Conservation (phyloP, 2,329 filamentous ascomycete genomes). For the Coniella vitis region DNA sequence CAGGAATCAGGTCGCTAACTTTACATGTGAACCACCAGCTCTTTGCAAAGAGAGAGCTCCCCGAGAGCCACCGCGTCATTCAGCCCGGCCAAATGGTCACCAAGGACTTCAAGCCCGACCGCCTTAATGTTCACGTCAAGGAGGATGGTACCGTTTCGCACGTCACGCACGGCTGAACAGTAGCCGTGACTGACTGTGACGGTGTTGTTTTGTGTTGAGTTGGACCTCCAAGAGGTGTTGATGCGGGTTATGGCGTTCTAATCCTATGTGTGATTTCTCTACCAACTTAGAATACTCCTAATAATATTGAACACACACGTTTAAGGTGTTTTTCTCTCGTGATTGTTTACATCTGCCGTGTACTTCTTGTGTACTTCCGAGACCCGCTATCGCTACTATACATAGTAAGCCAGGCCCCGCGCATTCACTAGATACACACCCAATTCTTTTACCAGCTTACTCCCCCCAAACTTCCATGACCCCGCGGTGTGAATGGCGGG, state of each 20-base stretch:
- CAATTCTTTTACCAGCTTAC: background rate
- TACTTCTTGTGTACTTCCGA: no score
- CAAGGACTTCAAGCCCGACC: constrained; percentile 45
- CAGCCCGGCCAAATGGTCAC: constrained; percentile 51
- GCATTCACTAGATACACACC: background rate
- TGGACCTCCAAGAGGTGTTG: no score
- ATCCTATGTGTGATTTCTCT: no score
- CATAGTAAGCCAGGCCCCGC: background rate
- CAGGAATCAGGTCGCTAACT: background rate
- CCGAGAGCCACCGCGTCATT: constrained; percentile 49
- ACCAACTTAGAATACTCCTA: no score
- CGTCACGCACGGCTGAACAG: constrained; percentile 50
- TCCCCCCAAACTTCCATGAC: constrained; percentile 15
- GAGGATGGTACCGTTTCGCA: constrained; percentile 56
- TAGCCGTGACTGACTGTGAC: no score
- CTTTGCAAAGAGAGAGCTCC: constrained; percentile 55
- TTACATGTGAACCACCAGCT: constrained; percentile 32
- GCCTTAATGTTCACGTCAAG: constrained; percentile 53
- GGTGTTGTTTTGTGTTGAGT: no score
- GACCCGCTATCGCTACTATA: background rate
- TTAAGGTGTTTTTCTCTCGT: no score
- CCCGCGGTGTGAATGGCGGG: constrained; percentile 23
- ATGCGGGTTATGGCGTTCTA: no score
- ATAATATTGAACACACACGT: no score
- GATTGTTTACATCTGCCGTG: no score